Conservation (phyloP, 768 basidiomycete species). For the Termitomyces sp. region DNA sequence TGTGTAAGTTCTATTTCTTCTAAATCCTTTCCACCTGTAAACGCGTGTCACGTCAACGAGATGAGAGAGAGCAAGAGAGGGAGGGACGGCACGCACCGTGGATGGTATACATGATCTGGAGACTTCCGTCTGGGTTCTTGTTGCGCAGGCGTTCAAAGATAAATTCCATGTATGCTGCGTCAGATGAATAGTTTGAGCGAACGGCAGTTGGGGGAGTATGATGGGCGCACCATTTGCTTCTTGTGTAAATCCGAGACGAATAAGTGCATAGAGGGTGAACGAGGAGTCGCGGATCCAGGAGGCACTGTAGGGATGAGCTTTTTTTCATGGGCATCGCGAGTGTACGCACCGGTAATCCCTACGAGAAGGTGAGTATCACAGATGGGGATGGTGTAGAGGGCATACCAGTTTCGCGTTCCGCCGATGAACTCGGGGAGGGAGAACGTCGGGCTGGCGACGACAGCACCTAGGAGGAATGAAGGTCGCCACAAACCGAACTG, state of each 20-base stretch:
- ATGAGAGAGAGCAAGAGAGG: neutral
- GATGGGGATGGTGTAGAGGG: neutral
- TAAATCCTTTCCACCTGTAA: slow-evolving; percentile 67
- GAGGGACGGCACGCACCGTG: slow-evolving; percentile 46
- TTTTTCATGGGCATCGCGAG: neutral
- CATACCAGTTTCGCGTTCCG: slow-evolving; percentile 82
- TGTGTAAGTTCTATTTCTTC: slow-evolving; percentile 82
- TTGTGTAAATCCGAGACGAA: slow-evolving; percentile 89
- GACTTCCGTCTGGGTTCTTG: slow-evolving; percentile 84
- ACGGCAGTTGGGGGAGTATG: neutral
- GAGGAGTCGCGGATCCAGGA: slow-evolving; percentile 96
- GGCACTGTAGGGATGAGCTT: slow-evolving; percentile 34
- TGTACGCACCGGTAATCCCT: slow-evolving; percentile 1
- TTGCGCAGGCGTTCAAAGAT: slow-evolving; percentile 79
- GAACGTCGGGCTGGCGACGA: slow-evolving; percentile 94
- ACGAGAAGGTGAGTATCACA: neutral
- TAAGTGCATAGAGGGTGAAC: slow-evolving; percentile 92
- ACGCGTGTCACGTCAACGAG: neutral
- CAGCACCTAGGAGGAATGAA: slow-evolving; percentile 51
- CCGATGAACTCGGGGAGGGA: slow-evolving; percentile 91
- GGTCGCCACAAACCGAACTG: neutral
- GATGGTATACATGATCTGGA: slow-evolving; percentile 98
- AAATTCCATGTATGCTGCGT: slow-evolving; percentile 81
- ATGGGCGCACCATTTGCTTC: slow-evolving; percentile 71
- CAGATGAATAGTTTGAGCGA: neutral